These are phyloP conservation scores for Ceratobasidium sp. DNA, from an alignment of 1,284 basidiomycete species.

Conservation along the genomic window DNA sequence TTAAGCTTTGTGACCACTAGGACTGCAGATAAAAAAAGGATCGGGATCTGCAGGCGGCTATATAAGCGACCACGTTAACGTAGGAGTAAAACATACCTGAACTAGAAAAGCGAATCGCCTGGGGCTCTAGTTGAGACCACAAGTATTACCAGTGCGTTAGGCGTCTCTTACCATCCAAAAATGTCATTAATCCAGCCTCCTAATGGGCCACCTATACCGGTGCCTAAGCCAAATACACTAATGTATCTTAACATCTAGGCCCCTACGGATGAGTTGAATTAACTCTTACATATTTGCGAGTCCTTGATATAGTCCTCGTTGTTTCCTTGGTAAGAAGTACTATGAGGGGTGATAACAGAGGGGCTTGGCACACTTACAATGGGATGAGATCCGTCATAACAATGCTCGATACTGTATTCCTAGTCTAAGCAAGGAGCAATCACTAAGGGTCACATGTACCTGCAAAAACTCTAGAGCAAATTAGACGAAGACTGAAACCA, in stretches of 20 bases:
- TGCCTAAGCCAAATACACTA: conserved; percentile 81
- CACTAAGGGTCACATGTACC: no score
- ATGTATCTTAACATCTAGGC: conserved; percentile 8
- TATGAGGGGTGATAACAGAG: not conserved
- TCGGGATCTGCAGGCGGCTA: conserved; percentile 68
- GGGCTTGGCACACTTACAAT: conserved; percentile 66
- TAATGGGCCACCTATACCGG: conserved; percentile 87
- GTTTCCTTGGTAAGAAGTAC: conserved; percentile 63
- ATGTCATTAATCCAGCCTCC: conserved; percentile 88
- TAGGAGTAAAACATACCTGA: conserved; percentile 63
- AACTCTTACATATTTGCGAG: conserved; percentile 81
- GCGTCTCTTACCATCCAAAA: conserved; percentile 78
- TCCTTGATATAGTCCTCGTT: conserved; percentile 89
- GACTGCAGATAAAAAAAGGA: conserved; percentile 75
- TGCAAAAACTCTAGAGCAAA: conserved; percentile 44
- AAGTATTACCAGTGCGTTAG: conserved; percentile 21
- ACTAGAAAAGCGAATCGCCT: conserved; percentile 64
- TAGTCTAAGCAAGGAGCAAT: no score
- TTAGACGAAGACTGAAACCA: conserved; percentile 78
- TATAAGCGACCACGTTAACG: conserved; percentile 26
- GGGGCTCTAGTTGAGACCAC: conserved; percentile 51
- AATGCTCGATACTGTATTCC: conserved; percentile 74
- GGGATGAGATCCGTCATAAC: conserved; percentile 84
- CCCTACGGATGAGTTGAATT: not conserved
- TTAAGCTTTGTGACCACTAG: conserved; percentile 79